Evolutionary conservation across 177 flowering plant genomes (phyloP).

Genomic region (Vitis hybrid): DNA sequence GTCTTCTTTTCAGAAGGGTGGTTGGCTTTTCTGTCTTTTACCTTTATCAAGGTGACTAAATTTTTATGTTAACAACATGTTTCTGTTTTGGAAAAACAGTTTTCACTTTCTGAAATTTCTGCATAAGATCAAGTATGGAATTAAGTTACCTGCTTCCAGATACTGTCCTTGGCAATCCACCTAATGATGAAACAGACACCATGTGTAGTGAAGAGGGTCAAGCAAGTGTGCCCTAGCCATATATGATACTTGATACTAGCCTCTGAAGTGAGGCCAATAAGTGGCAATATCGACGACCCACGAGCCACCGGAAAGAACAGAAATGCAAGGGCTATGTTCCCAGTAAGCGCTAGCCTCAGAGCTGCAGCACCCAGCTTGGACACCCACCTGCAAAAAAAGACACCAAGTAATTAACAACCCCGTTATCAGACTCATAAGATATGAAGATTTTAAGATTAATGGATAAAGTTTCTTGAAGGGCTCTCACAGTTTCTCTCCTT

Average conservation of each 20-base stretch:
- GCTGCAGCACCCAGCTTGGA: constrained; percentile 23
- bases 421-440: background rate
- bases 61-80: too few species aligned
- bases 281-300: constrained; percentile 31
- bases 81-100: too few species aligned
- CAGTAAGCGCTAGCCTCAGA: constrained; percentile 27
- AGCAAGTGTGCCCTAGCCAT: constrained; percentile 35
- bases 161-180: constrained; percentile 18
- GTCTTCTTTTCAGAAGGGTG: too few species aligned
- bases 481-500: constrained; percentile 41
- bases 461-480: background rate
- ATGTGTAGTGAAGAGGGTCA: constrained; percentile 32
- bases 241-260: constrained; percentile 43
- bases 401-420: background rate
- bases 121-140: too few species aligned
- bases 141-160: too few species aligned
- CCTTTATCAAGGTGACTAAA: too few species aligned
- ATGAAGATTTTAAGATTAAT: background rate
- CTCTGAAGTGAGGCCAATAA: constrained; percentile 41
- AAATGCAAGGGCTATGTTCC: constrained; percentile 37
- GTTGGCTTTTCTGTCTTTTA: too few species aligned
- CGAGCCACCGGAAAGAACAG: constrained; percentile 50
- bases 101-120: too few species aligned
- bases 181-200: constrained; percentile 24
- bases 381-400: constrained; percentile 30